Evolutionary conservation across 164 flowering plant genomes (phyloP), one percentile per base, ranked within the genome.

Genomic region (Berberis thunbergii): DNA sequence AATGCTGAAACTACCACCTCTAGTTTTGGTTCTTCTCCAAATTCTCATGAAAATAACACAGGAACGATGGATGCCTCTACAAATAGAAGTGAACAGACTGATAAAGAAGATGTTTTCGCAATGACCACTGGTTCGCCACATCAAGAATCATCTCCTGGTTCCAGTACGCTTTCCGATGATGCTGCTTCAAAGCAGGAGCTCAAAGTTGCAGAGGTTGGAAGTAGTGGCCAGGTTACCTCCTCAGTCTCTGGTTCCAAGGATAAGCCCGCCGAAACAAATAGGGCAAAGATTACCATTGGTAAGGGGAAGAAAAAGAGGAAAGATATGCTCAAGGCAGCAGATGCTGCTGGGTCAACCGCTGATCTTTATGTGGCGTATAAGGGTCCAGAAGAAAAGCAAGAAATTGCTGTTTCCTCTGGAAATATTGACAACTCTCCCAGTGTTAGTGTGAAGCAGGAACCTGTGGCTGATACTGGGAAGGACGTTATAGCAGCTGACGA

Each of bases 361-460:
- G 96, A 94, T 75, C 84, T 88, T 45, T 94, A 91, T 66, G 78
- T 68, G 75, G 97, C 97, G 9, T 88, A 84, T 54, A 93, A 93
- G 75, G 89, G 86, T 65, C 96, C 90, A 0, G 95, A 85, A 61
- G 91, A 86, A 57, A 91, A 85, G 77, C 80, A 84, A 67, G 89
- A 80, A 49, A 44, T 59, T 43, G 54, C 64, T 3, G 40, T 50
- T 43, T 46, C 77, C 54, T 57, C 70, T 43, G 85, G 73, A 50
- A 76, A 49, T 62, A 41, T 54, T 7, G 81, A 78, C 54, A 58
- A 59, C 38, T 64, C 73, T 43, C 49, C 75, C 54, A 67, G 60
- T 41, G 45, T 12, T 53, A 64, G 61, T 70, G 43, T 45, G 49
- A 80, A 79, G 72, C 81, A 74, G 54, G 57, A 12, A 41, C n/a